A percentile compares a stretch with the other conserved stretches of the same genome.
Conservation (phyloP, 2,329 filamentous ascomycete genomes). For the Ceratocystis eucalypticola region DNA sequence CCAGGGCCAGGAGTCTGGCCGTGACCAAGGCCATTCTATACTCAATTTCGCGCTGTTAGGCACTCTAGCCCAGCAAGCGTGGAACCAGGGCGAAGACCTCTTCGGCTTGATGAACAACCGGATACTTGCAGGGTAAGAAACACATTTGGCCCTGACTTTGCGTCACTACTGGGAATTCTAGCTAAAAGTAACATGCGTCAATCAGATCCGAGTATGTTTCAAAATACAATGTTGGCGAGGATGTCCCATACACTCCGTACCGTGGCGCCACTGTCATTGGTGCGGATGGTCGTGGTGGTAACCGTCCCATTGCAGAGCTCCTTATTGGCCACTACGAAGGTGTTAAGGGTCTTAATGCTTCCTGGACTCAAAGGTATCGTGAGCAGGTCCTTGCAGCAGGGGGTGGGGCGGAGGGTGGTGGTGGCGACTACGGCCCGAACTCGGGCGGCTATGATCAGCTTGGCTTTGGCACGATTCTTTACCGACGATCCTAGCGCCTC, state of each 20-base stretch:
- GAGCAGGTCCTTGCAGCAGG: conserved; percentile 27
- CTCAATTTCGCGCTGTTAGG: background rate
- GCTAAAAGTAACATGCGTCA: background rate
- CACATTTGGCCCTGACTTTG: background rate
- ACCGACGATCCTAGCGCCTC: background rate
- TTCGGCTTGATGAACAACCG: background rate
- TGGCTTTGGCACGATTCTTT: conserved; percentile 24
- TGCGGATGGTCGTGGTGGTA: conserved; percentile 24
- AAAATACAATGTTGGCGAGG: background rate
- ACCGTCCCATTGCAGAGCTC: conserved; percentile 30
- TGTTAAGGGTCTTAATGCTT: conserved; percentile 28
- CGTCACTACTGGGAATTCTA: background rate
- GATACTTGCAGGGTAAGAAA: background rate
- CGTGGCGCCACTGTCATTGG: background rate
- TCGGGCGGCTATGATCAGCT: conserved; percentile 32
- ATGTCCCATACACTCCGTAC: background rate
- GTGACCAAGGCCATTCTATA: background rate
- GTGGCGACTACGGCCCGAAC: conserved; percentile 31
- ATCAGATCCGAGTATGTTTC: background rate
- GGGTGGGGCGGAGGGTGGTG: conserved; percentile 31
- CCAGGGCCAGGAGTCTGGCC: background rate
- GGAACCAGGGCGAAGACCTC: background rate
- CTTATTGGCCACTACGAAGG: conserved; percentile 30
- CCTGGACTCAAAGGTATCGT: conserved; percentile 29
- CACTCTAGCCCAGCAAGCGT: background rate